Evolutionary conservation across 2,329 filamentous ascomycete genomes (phyloP), one percentile per base, ranked within the genome.

Genomic region (Pseudogymnoascus sp.): DNA sequence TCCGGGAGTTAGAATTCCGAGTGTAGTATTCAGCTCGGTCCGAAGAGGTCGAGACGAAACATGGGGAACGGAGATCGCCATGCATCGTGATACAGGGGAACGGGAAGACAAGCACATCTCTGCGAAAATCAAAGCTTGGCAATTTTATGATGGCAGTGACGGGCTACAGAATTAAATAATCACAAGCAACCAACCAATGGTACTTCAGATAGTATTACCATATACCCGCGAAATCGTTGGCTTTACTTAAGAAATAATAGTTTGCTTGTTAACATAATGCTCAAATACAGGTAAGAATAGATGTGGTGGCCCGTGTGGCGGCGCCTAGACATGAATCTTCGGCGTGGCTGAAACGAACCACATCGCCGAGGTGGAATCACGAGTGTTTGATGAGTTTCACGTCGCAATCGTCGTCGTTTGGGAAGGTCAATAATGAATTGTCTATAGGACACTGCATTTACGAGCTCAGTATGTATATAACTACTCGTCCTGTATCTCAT

Each of bases 271-370:
- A 29, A n/a, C 8, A n/a, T 17, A 51, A 15, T 51, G 9, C n/a
- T 17, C 48, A 33, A 8, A 17, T 21, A 29, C 9, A 12, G 27
- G 29, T 31, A 55, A 33, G 6, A 55, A 55, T 55, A 55, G 48
- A 29, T 51, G 27, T 15, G 29, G 15, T 55, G 48, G 27, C 9
- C 48, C 29, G 29, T 33, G 48, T 33, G 48, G 4, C 17, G 48
- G 7, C 48, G 48, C 29, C 48, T n/a, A 17, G 29, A 33, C 48
- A 33, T 55, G 27, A 55, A 55, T 17, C 27, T 7, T 55, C 9
- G n/a, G n/a, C 48, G 48, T 55, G 48, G 48, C 48, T 55, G 48
- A 55, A 55, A 51, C 44, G 13, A 51, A 55, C 29, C 29, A 55
- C 9, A 55, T 33, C 48, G n/a, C n/a, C 44, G n/a, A 33, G 8